phyloP scores from a whole-genome alignment of 1,139 yeast species.

The Debaryomyces udenii region DNA sequence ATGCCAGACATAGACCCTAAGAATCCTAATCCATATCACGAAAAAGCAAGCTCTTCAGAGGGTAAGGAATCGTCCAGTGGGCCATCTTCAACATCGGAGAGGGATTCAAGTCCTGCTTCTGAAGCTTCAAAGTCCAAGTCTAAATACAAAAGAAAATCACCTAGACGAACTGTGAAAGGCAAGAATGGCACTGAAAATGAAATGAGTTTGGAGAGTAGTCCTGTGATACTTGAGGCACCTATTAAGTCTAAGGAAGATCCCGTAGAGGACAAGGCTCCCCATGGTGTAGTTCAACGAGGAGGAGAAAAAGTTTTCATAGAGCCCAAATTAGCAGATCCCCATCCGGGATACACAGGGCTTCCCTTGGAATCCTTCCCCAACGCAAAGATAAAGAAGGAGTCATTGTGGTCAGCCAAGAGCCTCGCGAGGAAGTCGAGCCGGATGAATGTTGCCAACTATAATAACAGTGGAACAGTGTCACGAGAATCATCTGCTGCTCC shows the following conservation, averaged over 20 bases:
- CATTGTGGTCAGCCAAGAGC: conserved; percentile 44
- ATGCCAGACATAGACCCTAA: conserved; percentile 7
- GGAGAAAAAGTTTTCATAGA: conserved; percentile 46
- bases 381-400: conserved; percentile 53
- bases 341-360: conserved; percentile 62
- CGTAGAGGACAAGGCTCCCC: background rate
- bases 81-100: background rate
- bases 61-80: background rate
- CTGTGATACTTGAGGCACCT: conserved; percentile 13
- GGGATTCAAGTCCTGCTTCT: conserved; percentile 1
- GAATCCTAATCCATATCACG: background rate
- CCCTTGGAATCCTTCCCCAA: conserved; percentile 68
- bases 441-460: conserved; percentile 4
- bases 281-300: conserved; percentile 17
- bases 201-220: conserved; percentile 15
- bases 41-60: background rate
- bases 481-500: conserved; percentile 6
- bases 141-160: conserved; percentile 9
- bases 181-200: background rate
- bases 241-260: background rate
- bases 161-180: conserved; percentile 6
- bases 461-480: conserved; percentile 6
- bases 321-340: conserved; percentile 57
- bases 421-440: conserved; percentile 11
- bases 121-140: conserved; percentile 2